Base-by-base conservation (phyloP, 495 filamentous ascomycete species). In the Penicillium canariense region DNA sequence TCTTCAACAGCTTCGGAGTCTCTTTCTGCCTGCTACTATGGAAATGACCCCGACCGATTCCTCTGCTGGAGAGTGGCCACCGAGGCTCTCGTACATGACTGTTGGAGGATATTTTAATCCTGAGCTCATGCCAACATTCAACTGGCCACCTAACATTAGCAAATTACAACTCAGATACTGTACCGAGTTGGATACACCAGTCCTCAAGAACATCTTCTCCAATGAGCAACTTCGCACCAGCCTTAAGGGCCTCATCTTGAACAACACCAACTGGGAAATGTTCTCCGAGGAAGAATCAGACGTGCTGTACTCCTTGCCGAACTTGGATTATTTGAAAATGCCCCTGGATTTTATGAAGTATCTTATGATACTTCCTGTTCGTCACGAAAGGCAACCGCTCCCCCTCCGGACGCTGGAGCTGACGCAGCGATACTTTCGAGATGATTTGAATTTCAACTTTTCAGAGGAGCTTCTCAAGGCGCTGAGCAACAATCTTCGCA, bases 21-120 rank as follows among this genome's bases (percentile, higher is more conserved):
- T 90, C 4, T 74, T 75, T 31, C 76, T 88, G 38, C 86, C 86
- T 2, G 77, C 76, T 17, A 75, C 69, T n/a, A 79, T 77, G 18
- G 25, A 42, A 1, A 12, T 61, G 30, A 66, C 61, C 45, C 64
- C 65, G 35, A 66, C 52, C 18, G 15, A 50, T 14, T 10, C n/a
- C 11, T 34, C 60, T 9, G 57, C 22, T 40, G 45, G 17, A 4
- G 12, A n/a, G 20, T 54, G 52, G 52, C 57, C 57, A 17, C 4
- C 22, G 8, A 31, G 28, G 23, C 34, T 50, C 4, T 34, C 2
- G 15, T 18, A 11, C 0, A 36, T 50, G 22, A 38, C 32, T 12
- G 5, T 50, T 7, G 48, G 48, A 11, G 48, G 48, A 9, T 26
- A 7, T 11, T 20, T 50, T 5, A 22, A 50, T 28, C 7, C 34